Evolutionary conservation across 345 rosid genomes (phyloP).

Genomic region (Aquilaria yunnanensis): DNA sequence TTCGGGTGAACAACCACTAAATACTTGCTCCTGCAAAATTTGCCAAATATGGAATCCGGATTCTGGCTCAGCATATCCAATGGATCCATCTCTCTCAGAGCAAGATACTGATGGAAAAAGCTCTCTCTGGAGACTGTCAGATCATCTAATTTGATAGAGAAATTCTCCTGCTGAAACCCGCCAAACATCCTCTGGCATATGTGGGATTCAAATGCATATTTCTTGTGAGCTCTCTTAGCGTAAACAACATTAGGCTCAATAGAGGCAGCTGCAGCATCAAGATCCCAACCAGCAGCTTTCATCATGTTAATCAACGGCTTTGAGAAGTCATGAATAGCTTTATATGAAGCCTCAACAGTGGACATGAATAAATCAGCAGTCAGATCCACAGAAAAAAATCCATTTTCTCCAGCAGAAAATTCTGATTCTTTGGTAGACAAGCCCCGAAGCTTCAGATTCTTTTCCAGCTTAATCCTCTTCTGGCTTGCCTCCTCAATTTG

Average conservation of each 20-base stretch:
- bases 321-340: slow-evolving; percentile 81
- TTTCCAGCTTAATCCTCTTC: slow-evolving; percentile 64
- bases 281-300: slow-evolving; percentile 95
- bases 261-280: slow-evolving; percentile 77
- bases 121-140: slow-evolving; percentile 36
- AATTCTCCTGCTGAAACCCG: slow-evolving; percentile 68
- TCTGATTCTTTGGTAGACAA: slow-evolving; percentile 59
- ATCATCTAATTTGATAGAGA: slow-evolving; percentile 38
- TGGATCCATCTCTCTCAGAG: slow-evolving; percentile 66
- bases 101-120: slow-evolving; percentile 66
- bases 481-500: slow-evolving; percentile 74
- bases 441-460: slow-evolving; percentile 79
- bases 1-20: slow-evolving; percentile 64
- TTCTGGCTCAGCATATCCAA: slow-evolving; percentile 61
- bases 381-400: slow-evolving; percentile 40
- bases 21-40: slow-evolving; percentile 68
- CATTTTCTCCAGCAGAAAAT: slow-evolving; percentile 40
- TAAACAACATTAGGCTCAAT: slow-evolving; percentile 67
- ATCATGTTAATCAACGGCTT: slow-evolving; percentile 84
- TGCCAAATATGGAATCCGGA: slow-evolving; percentile 70
- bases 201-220: slow-evolving; percentile 77
- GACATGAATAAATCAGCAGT: slow-evolving; percentile 59
- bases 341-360: slow-evolving; percentile 54
- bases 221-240: slow-evolving; percentile 82
- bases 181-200: slow-evolving; percentile 76